Base-by-base conservation (phyloP, 169 alveolate species). In the Cryptosporidium sp. region DNA sequence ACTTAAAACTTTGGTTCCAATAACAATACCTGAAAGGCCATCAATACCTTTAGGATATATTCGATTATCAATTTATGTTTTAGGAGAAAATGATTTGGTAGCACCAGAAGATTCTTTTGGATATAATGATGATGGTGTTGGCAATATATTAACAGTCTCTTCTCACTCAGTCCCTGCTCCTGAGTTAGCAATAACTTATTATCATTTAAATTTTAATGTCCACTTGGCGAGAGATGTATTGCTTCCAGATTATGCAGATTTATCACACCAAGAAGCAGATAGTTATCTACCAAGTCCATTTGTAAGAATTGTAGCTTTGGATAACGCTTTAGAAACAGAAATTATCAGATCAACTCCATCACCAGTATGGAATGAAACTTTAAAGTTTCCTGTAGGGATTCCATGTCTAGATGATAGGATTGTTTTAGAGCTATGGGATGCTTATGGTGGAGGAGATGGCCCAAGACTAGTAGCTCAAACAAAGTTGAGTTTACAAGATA, bases 21-120 rank as follows among this genome's bases (percentile, higher is more conserved):
- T 85, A 58, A 69, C 92, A 29, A 71, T 68, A n/a, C 92, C 92
- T 29, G 92, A 85, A 21, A 69, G 92, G 16, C 92, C 92, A 45
- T 69, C 86, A 10, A 75, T 71, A 51, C 92, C 92, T 23, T 62
- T 71, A 29, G 92, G 92, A 29, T 85, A 69, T 65, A 65, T 70
- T 37, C 37, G 92, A 23, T 26, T 85, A 12, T 85, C 92, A n/a
- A 69, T 85, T 21, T 71, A 71, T 60, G 65, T 85, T 18, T 39
- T 85, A 33, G 86, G 80, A 21, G 86, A 65, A n/a, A 69, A 85
- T 60, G 92, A 68, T 45, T 26, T 67, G 29, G 86, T 85, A 33
- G 84, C 86, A 9, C 86, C 86, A 10, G 84, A 69, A 48, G 92
- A 69, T 44, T 65, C 84, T 44, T 67, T 53, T 69, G 87, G 72